These are phyloP conservation scores for Blastobotrys persicus DNA, from an alignment of 1,139 yeast species.

Conservation along the genomic window DNA sequence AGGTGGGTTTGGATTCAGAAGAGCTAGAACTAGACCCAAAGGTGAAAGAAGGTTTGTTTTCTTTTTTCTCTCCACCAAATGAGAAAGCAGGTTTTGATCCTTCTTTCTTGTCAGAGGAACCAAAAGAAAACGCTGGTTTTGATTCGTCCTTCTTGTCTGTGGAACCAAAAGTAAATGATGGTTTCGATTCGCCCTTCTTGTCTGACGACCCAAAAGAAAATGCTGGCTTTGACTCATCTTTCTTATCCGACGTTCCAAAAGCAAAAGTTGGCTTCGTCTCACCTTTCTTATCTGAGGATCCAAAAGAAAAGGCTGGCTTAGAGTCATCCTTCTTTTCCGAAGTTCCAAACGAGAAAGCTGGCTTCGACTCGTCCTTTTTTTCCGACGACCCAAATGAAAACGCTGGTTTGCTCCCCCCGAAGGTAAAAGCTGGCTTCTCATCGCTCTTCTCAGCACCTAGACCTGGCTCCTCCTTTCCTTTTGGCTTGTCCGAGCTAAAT, in stretches of 20 bases:
- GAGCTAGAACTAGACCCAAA: slow-evolving; percentile 21
- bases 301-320: slow-evolving; percentile 10
- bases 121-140: slow-evolving; percentile 28
- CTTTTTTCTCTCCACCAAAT: slow-evolving; percentile 20
- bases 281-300: slow-evolving; percentile 18
- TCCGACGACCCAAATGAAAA: slow-evolving; percentile 14
- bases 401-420: slow-evolving; percentile 9
- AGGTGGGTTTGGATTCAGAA: background rate
- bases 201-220: slow-evolving; percentile 32
- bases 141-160: slow-evolving; percentile 12
- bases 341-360: slow-evolving; percentile 37
- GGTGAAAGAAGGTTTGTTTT: slow-evolving; percentile 21
- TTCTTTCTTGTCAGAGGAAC: slow-evolving; percentile 16
- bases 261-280: slow-evolving; percentile 15
- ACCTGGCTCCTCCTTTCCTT: slow-evolving; percentile 2
- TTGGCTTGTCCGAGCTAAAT: slow-evolving; percentile 1
- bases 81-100: slow-evolving; percentile 22
- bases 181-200: slow-evolving; percentile 23
- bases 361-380: slow-evolving; percentile 20
- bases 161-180: slow-evolving; percentile 34
- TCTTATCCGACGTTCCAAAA: slow-evolving; percentile 16
- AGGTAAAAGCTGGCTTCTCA: slow-evolving; percentile 9
- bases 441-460: slow-evolving; percentile 15
- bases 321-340: background rate
- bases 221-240: slow-evolving; percentile 28